Evolutionary conservation across 1,139 yeast genomes (phyloP), one percentile per base, ranked within the genome.

Genomic region (Kodamaea derodonti): DNA sequence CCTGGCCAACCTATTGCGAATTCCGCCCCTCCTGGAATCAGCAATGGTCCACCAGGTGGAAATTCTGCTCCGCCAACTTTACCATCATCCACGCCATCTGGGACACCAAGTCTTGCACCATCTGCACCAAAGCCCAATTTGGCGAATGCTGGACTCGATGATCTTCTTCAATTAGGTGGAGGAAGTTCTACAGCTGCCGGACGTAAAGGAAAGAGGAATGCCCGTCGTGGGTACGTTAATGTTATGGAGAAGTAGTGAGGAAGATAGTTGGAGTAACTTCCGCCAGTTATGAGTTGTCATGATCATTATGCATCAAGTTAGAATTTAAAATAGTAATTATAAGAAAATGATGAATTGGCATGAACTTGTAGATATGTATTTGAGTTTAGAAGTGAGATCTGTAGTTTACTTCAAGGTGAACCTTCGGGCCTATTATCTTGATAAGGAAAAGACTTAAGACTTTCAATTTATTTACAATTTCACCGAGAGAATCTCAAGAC

Each of bases 161-260:
- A 84, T 44, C 61, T 86, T 38, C 62, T 86, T 36, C 57, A 80
- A 54, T 32, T 69, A 66, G 59, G 61, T 0, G 57, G 58, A 2
- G n/a, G n/a, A n/a, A n/a, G n/a, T n/a, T 54, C 70, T 2, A 48
- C 71, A 1, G 50, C 68, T 1, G 67, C 71, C 28, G 58, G 71
- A 24, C 72, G 81, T 46, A 74, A 70, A 47, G 62, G 69, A 11
- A 80, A 78, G 44, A 72, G 88, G 48, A 84, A 83, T n/a, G 78
- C 79, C 4, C 73, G 84, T 37, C 72, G 80, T 56, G 78, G 84
- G 4, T 86, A 86, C 55, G 90, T 85, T 28, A 88, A 84, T 53
- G 87, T 86, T 7, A 73, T 85, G 79, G 78, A 71, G 41, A 63
- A 60, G 34, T 34, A 34, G 26, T 18, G 9, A n/a, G n/a, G n/a